Evolutionary conservation across 495 filamentous ascomycete species (phyloP), one percentile per base, ranked within the genome.

Genomic region (Penicillium mononematosum): DNA sequence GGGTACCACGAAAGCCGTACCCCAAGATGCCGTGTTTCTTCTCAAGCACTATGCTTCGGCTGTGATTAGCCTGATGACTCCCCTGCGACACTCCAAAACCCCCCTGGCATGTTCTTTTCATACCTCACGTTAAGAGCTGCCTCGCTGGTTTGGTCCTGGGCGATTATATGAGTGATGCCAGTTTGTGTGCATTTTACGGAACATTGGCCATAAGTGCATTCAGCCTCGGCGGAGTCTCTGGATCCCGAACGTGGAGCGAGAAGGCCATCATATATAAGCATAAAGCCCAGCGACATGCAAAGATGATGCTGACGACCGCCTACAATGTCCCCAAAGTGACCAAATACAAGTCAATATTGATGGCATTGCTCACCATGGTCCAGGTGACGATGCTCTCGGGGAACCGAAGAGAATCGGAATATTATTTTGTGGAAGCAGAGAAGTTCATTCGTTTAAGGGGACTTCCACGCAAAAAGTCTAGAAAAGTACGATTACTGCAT

Each of bases 291-390:
- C 38, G 58, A 2, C 58, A 71, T 41, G 61, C 59, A 17, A 60
- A 45, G n/a, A 32, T 51, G 22, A 60, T 55, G 45, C 27, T 61
- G 0, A 59, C 62, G 46, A 59, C 58, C 5, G 62, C 62, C 34
- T 64, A 64, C 38, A 25, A 61, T 45, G 41, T 56, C 16, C 55
- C 58, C 25, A 61, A 64, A 29, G 43, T 54, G n/a, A 61, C 58
- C 14, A 70, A 68, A 49, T 70, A 70, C 47, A 71, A 68, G 38
- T 60, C 65, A 4, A 65, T 62, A 8, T 45, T 71, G n/a, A 67
- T 71, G 55, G 68, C 65, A 0, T 54, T 71, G 8, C 55, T 68
- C 3, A 64, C 56, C 10, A 66, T 70, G 61, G 50, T 64, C 8
- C 62, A 64, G 47, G 43, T 64, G 2, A 58, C 58, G 2, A 61